Conservation (phyloP, 192 early-diverging fungal species). For the Coemansia sp. region DNA sequence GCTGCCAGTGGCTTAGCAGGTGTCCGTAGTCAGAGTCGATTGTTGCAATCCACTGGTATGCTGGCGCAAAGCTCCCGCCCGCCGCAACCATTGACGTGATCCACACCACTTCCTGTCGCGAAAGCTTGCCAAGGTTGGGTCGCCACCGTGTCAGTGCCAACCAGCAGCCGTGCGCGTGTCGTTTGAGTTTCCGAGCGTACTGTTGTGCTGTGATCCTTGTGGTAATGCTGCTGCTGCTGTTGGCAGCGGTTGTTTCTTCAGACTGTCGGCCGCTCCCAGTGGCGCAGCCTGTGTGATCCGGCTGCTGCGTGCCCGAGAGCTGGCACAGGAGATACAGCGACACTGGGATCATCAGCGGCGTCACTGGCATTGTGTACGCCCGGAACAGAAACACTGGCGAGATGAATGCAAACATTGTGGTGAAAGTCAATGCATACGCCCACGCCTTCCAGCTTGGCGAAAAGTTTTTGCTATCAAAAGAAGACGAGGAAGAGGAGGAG, state of each 20-base stretch:
- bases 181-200: too few relatives aligned
- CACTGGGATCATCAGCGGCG: slow-evolving; percentile 42
- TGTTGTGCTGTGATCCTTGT: not conserved
- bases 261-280: not conserved
- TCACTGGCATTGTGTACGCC: slow-evolving; percentile 43
- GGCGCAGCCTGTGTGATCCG: not conserved
- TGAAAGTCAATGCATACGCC: slow-evolving; percentile 37
- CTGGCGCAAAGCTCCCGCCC: slow-evolving; percentile 47
- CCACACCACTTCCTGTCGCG: slow-evolving; percentile 44
- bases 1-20: slow-evolving; percentile 33
- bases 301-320: slow-evolving; percentile 1
- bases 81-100: slow-evolving; percentile 48
- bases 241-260: not conserved
- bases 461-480: slow-evolving; percentile 1
- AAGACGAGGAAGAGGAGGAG: not conserved
- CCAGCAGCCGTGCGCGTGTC: not conserved
- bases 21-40: slow-evolving; percentile 42
- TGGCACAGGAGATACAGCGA: slow-evolving; percentile 39
- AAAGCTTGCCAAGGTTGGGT: slow-evolving; percentile 11
- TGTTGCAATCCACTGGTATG: slow-evolving; percentile 50
- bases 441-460: slow-evolving; percentile 32
- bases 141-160: slow-evolving; percentile 3
- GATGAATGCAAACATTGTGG: slow-evolving; percentile 26
- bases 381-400: slow-evolving; percentile 48
- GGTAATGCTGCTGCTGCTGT: not conserved